Evolutionary conservation across 176 grass and related monocot species (phyloP).

Genomic region (Paspalum notatum): DNA sequence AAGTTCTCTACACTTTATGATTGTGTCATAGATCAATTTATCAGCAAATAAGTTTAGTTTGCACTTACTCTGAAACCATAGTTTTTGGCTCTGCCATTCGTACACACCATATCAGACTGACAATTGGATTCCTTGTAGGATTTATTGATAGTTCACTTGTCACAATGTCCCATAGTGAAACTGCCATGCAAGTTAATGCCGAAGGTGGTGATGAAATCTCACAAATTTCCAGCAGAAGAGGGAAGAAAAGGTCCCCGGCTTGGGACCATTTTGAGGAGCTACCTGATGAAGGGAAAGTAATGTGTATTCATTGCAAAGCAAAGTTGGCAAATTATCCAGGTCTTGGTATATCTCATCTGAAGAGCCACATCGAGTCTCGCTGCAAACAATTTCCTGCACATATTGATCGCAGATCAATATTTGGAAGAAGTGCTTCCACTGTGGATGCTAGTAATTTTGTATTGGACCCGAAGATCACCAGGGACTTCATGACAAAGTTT

Average conservation of each 20-base stretch:
- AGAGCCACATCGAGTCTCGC: background rate
- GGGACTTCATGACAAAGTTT: slow-evolving; percentile 8
- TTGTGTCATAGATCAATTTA: no score
- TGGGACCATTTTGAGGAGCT: background rate
- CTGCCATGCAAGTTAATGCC: no score
- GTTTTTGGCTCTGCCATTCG: no score
- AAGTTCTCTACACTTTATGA: no score
- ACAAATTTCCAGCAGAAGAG: background rate
- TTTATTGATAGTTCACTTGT: no score
- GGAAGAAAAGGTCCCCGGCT: background rate
- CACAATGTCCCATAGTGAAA: no score
- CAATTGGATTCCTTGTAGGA: no score
- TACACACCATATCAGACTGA: no score
- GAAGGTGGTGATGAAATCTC: background rate
- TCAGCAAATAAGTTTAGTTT: no score
- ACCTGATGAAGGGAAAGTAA: background rate
- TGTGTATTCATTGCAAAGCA: background rate
- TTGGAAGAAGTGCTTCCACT: background rate
- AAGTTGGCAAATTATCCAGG: background rate
- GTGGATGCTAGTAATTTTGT: background rate
- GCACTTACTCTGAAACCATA: no score
- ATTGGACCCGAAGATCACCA: background rate
- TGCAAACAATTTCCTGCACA: background rate
- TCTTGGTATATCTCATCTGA: background rate
- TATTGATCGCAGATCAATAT: background rate